Conservation (phyloP, 2,329 filamentous ascomycete genomes). For the Aureobasidium zeae region DNA sequence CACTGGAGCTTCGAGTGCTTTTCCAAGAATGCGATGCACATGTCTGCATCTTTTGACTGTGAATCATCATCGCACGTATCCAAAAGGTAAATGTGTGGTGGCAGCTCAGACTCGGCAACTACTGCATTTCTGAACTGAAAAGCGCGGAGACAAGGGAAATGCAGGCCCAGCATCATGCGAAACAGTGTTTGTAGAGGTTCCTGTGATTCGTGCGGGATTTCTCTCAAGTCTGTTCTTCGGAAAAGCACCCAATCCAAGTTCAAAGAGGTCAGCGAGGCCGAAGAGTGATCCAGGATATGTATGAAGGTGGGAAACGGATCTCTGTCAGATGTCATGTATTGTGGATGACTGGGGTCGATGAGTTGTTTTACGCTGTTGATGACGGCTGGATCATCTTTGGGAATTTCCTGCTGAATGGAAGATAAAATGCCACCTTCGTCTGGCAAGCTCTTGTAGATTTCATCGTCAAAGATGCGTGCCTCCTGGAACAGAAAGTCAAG, state of each 20-base stretch:
- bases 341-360: background rate
- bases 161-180: constrained; percentile 25
- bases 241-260: constrained; percentile 30
- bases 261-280: constrained; percentile 26
- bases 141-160: constrained; percentile 36
- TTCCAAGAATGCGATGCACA: constrained; percentile 36
- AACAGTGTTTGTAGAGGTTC: constrained; percentile 16
- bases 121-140: constrained; percentile 40
- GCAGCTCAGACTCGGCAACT: constrained; percentile 29
- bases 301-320: constrained; percentile 8
- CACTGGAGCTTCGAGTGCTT: constrained; percentile 36
- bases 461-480: constrained; percentile 18
- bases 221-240: constrained; percentile 7
- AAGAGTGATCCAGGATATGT: background rate
- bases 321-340: background rate
- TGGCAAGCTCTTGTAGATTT: constrained; percentile 18
- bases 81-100: constrained; percentile 30
- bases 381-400: background rate
- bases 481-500: constrained; percentile 11
- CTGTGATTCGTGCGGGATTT: constrained; percentile 2
- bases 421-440: background rate
- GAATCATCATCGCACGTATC: constrained; percentile 15
- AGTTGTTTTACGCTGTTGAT: background rate
- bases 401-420: background rate
- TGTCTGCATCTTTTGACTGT: background rate